These are phyloP conservation scores for Chytriomyces confervae DNA, from an alignment of 192 early-diverging fungal genomes.

Conservation along the genomic window DNA sequence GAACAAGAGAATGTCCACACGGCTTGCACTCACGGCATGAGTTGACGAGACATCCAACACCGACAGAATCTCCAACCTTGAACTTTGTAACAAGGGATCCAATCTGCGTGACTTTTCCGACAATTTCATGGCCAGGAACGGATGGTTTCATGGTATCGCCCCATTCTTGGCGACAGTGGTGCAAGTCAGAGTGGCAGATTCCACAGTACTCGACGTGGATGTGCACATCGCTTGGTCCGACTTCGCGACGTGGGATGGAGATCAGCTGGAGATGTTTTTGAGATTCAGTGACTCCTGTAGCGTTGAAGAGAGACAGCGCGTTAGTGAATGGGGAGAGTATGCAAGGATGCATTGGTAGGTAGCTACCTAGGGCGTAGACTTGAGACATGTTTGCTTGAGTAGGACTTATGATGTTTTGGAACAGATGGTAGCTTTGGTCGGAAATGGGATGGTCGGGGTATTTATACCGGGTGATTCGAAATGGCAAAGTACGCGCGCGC, in stretches of 20 bases:
- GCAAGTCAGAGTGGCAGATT: conserved; percentile 80
- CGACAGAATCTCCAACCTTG: conserved; percentile 29
- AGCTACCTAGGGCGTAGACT: no score
- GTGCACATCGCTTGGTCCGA: conserved; percentile 56
- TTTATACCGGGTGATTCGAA: no score
- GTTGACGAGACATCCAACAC: conserved; percentile 25
- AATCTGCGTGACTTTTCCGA: conserved; percentile 19
- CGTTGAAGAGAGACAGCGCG: neutral
- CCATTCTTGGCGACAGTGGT: conserved; percentile 70
- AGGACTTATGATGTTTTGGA: no score
- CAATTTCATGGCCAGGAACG: conserved; percentile 36
- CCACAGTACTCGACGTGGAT: conserved; percentile 79
- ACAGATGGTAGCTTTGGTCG: no score
- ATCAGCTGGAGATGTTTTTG: neutral
- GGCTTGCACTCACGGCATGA: conserved; percentile 18
- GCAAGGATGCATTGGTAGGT: no score
- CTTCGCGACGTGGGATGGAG: conserved; percentile 6
- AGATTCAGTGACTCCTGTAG: neutral
- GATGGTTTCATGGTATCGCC: conserved; percentile 29
- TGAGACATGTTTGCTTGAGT: no score
- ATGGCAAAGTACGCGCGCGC: no score
- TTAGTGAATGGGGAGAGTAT: no score
- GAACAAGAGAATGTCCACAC: conserved; percentile 10
- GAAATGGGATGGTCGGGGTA: no score
- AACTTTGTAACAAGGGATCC: no score